Evolutionary conservation across 2,329 filamentous ascomycete genomes (phyloP), one percentile per base, ranked within the genome.

Genomic region (Clarireedia hainanense): DNA sequence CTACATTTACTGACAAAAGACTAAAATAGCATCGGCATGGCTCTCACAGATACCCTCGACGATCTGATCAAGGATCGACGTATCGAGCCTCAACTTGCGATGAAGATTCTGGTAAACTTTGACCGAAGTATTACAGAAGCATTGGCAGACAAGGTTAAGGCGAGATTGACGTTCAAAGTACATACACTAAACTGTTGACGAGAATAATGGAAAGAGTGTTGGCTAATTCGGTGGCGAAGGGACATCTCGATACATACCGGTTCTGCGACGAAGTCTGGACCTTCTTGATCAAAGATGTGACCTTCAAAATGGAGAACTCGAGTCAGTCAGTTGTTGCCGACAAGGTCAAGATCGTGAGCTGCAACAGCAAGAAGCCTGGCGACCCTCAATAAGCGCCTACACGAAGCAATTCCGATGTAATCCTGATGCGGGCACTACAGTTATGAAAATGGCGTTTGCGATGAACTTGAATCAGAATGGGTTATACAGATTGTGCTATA

Each of bases 211-310:
- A 26, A 17, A 48, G 34, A 34, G 46, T 42, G 36, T 39, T 49
- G 55, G 61, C 62, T 68, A 60, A 66, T 58, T 48, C 34, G 39
- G 42, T 43, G 50, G 55, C 50, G 47, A 65, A 96, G 92, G 94
- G 94, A 48, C 94, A 95, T 69, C 85, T 99, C 61, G 91, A 97
- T 71, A 97, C 94, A 15, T 99, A 99, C 77, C 88, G 94, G 65
- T 99, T 99, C 80, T 99, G 94, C 76, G 94, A 99, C 74, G 94
- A 99, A 75, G 94, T 99, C 57, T 99, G 94, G 94, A 99, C 94
- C 1, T 99, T 99, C 72, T 81, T 99, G 57, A 95, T 99, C 74
- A 96, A 96, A 74, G 94, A 97, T 64, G 91, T 97, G 55, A 91
- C 86, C n/a, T 97, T 99, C 77, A 99, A 99, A 76, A 86, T 97